Evolutionary conservation across 2,329 filamentous ascomycete genomes (phyloP), one percentile per base, ranked within the genome.

Genomic region (Alternaria triticimaculans): DNA sequence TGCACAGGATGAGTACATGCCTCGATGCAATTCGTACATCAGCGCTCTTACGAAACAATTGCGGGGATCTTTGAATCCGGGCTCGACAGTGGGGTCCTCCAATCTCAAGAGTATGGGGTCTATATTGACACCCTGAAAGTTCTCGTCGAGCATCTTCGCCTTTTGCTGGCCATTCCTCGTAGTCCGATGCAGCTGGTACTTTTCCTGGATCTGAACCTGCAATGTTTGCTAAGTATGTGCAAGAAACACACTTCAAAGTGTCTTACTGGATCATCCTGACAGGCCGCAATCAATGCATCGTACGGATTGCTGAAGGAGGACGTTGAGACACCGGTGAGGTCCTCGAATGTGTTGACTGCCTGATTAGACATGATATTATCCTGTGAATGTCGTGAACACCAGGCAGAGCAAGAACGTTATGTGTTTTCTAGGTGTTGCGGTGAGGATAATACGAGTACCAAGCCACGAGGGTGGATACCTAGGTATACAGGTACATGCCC

Each of bases 91-190:
- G 1, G 87, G 86, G 46, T 90, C 85, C 69, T 90, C 87, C 30
- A 97, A 82, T 59, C 90, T 89, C 54, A 89, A 82, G 1, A 97
- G 85, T 59, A 93, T 89, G 2, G 90, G 88, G 75, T 98, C 95
- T 55, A 95, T 86, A 53, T 88, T 87, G 72, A 96, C 87, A 61
- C 91, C 91, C 2, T 84, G 76, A 70, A 95, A 97, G 30, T 87
- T 85, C 0, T 84, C 66, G 2, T 89, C 85, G 5, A 96, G 85
- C 63, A 97, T 90, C 72, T 91, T 93, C 11, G 85, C 86, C 68
- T 86, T 90, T 77, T 96, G 94, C 72, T 94, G 89, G 4, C 82
- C 84, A 76, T 96, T 97, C 60, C 95, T 89, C 49, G 87, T 89
- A 6, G 82, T 86, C 55, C 95, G 90, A 76, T 98, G 95, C 1